Base-by-base conservation (phyloP, 2,329 filamentous ascomycete species). In the Hymenoscyphus albidus region DNA sequence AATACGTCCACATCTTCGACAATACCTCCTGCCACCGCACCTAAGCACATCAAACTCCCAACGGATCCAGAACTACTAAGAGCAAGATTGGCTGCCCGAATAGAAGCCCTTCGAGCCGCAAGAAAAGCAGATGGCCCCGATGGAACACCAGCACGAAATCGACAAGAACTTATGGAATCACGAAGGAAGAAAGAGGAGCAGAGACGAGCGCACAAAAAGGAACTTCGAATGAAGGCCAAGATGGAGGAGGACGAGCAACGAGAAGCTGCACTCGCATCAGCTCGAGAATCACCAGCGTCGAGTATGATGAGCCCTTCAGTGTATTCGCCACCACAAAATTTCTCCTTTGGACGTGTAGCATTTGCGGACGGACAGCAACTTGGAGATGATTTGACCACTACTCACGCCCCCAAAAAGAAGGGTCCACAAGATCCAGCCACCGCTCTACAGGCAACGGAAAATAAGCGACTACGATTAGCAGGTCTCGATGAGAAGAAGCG, bases 101-200 rank as follows among this genome's bases (percentile, higher is more conserved):
- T 99, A 63, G 91, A 95, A 71, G 89, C 89, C 57, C 86, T 98
- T 59, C 90, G 94, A 65, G 90, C 91, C 10, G 88, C 88, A 32
- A 88, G 95, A 65, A 97, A 97, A 77, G 93, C 94, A 5, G 92
- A 96, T 71, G 92, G 90, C 5, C 83, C 88, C 0, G 88, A 96
- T 71, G 92, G 92, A 66, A 89, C 90, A 73, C 88, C 90, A 16
- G 91, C 94, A 64, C 88, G 90, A 68, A 96, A 92, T 66, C 87
- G 95, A 67, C 90, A 96, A 78, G 93, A 98, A 75, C 84, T 99
- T 13, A 92, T 99, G 71, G 95, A 98, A 77, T 86, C 91, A 56
- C 87, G 95, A 54, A 87, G 95, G 68, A 87, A 88, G 74, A 97
- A 97, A 79, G 91, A 96, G 76, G 89, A 92, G 65, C 87, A 93